Percentiles rank a stretch among this genome's conserved stretches.
phyloP scores from a whole-genome alignment of 176 grass and related monocot species.

The Cenchrus fungigraminus region DNA sequence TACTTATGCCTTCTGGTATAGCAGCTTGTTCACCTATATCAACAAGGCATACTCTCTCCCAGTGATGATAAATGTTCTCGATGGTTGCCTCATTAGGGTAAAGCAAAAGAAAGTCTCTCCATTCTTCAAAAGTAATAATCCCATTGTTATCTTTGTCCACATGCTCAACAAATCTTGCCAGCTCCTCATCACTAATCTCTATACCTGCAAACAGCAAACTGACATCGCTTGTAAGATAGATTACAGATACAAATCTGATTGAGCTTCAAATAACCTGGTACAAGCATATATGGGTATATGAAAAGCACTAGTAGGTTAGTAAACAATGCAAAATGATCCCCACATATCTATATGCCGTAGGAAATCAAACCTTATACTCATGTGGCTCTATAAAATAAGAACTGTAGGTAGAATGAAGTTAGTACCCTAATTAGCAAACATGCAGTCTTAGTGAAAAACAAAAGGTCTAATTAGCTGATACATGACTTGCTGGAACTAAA shows the following conservation, averaged over 20 bases:
- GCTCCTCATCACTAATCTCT: conserved; percentile 93
- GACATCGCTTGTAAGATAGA: conserved; percentile 60
- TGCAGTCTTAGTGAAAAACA: conserved; percentile 21
- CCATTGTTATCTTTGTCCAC: conserved; percentile 99
- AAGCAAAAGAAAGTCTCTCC: conserved; percentile 99
- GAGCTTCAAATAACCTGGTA: conserved; percentile 18
- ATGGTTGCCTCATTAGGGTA: conserved; percentile 94
- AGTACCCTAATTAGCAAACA: conserved; percentile 10
- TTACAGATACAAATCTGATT: conserved; percentile 16
- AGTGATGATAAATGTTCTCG: conserved; percentile 95
- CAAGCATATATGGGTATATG: background rate
- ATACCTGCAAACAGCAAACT: conserved; percentile 82
- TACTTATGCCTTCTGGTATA: conserved; percentile 95
- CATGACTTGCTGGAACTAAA: background rate
- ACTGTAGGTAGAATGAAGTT: conserved; percentile 28
- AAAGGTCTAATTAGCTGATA: conserved; percentile 14
- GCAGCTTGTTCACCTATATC: conserved; percentile 97
- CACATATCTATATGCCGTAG: conserved; percentile 10
- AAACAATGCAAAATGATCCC: background rate
- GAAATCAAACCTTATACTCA: background rate
- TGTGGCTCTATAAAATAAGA: conserved; percentile 12
- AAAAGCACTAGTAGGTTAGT: conserved; percentile 5
- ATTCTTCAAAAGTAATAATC: conserved; percentile 99
- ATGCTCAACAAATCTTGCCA: conserved; percentile 94
- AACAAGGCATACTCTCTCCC: conserved; percentile 93